Conservation (phyloP, 306 rosid species). For the Acacia melanoxylon region DNA sequence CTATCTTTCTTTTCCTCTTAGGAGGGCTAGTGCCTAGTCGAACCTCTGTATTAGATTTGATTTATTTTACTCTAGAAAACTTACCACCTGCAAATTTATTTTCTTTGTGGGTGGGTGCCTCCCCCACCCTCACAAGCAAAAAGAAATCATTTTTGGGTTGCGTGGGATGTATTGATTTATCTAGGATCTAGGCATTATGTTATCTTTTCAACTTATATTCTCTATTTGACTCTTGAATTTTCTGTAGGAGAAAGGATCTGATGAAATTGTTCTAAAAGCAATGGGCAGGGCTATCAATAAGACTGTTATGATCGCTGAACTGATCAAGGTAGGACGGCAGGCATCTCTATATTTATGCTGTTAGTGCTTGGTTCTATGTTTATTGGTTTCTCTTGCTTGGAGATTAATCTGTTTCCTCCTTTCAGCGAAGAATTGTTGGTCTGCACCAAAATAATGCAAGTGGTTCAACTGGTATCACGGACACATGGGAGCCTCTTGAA, state of each 20-base stretch:
- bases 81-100: not conserved
- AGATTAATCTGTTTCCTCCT: slow-evolving; percentile 22
- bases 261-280: slow-evolving; percentile 77
- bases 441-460: slow-evolving; percentile 74
- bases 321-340: slow-evolving; percentile 62
- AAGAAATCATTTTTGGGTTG: not conserved
- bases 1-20: not conserved
- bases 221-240: slow-evolving; percentile 20
- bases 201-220: not conserved
- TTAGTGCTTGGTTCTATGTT: not conserved
- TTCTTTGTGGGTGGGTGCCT: not conserved
- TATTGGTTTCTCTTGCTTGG: slow-evolving; percentile 9
- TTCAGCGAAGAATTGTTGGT: slow-evolving; percentile 84
- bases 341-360: not conserved
- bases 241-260: slow-evolving; percentile 71
- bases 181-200: not conserved
- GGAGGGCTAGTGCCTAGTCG: not conserved
- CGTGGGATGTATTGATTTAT: slow-evolving; percentile 1
- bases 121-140: not conserved
- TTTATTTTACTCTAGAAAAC: not conserved
- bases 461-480: slow-evolving; percentile 88
- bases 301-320: slow-evolving; percentile 86
- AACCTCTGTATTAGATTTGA: not conserved
- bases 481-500: slow-evolving; percentile 88
- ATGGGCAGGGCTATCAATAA: slow-evolving; percentile 95